Evolutionary conservation across 1,284 basidiomycete genomes (phyloP), one percentile per base, ranked within the genome.

Genomic region (Apiotrichum sp.): DNA sequence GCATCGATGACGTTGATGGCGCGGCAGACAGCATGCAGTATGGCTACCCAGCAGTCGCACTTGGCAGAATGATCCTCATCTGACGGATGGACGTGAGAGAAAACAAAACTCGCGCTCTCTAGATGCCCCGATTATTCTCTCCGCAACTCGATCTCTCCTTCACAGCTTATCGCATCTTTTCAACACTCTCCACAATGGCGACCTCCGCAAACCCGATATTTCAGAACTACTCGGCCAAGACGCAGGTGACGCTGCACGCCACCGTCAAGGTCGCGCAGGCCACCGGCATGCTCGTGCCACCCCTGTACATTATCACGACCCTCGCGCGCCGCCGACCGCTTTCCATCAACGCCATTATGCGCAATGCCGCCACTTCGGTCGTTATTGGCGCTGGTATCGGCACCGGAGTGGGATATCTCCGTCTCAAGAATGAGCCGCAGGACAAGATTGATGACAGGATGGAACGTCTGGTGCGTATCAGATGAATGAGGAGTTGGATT

Each of bases 221-320:
- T 43, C 54, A 59, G n/a, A 40, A 52, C n/a, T 47, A 59, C 52
- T 45, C 64, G 10, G 62, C 68, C 2, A 38, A 35, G 16, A 67
- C 58, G 14, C 69, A 73, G 60, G 57, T 72, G 22, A 53, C 65
- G 34, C 56, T 65, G 14, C 70, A 74, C 53, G 56, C 63, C 3
- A 40, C 66, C 3, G 61, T 74, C 39, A 66, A 67, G 49, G 59
- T 62, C 38, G 71, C 73, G 36, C 70, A 77, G 63, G 59, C 67
- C n/a, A 53, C 62, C 6, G 58, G 66, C 3, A 64, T 72, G 58
- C 50, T 72, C 53, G 58, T 63, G 8, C 72, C 73, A 2, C 73
- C 74, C 3, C 53, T 65, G n/a, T 74, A 70, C 62, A 47, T 75
- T 48, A 40, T 70, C 34, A 50, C 65, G 5, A 51, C 62, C 1